Evolutionary conservation across 345 rosid species (phyloP), one percentile per base, ranked within the genome.

Genomic region (Hypericum perforatum): DNA sequence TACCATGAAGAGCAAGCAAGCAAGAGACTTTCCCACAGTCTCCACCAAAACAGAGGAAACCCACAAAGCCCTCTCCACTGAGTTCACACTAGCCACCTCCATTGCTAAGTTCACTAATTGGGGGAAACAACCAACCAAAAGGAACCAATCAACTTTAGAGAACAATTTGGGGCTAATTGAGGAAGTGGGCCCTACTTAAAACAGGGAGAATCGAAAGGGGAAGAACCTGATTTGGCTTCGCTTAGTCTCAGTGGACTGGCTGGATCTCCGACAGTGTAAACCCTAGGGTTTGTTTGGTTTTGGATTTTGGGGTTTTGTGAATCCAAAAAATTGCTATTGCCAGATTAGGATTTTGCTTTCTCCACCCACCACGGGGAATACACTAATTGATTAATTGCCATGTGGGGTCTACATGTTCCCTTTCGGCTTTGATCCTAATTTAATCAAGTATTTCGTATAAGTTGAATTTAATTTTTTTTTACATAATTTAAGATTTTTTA

Each of bases 251-350:
- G 61, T 56, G 39, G 53, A 69, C 32, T 74, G 32, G 32, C 71
- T 54, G 73, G 76, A 61, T 76, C 75, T 76, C 75, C 72, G 74
- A 72, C 75, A 61, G 59, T 50, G 77, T 64, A 65, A 67, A 69
- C 69, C 71, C 45, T 72, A 68, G 58, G 72, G 53, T 58, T 42
- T 64, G 52, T 71, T 71, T 71, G 61, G n/a, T n/a, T 22, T 4
- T 22, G 32, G 37, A 61, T 64, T 39, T 66, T 57, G 53, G 79
- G 74, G 36, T 39, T 37, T 74, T 74, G 66, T 54, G 73, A 22
- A 22, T 22, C 32, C 32, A 22, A 22, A 22, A 22, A 22, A 22
- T 22, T 22, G 32, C 32, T 22, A 22, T 22, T 22, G 32, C 32
- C 32, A 22, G 32, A 22, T 22, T 4, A 22, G 32, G 32, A 22